Evolutionary conservation across 768 basidiomycete genomes (phyloP).

Genomic region (Antrodiella citrinella): DNA sequence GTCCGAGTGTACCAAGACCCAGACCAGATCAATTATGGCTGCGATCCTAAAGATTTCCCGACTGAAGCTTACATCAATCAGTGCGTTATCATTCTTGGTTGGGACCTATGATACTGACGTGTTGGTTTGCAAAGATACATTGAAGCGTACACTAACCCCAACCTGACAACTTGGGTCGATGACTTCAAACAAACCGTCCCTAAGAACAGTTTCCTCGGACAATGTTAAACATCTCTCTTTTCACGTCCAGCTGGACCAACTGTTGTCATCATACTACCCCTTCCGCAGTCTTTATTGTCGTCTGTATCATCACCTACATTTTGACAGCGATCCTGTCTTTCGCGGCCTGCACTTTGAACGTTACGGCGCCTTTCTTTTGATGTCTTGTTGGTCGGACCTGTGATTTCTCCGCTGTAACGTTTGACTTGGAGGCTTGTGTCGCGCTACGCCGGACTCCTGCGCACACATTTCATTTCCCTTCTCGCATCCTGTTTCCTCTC

Average conservation of each 20-base stretch:
- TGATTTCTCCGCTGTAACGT: background rate
- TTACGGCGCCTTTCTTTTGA: background rate
- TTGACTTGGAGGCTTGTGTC: background rate
- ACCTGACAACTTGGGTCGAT: slow-evolving; percentile 40
- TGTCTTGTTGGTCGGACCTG: too few relatives aligned
- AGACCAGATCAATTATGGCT: slow-evolving; percentile 45
- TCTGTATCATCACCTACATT: background rate
- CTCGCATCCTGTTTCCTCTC: background rate
- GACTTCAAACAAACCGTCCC: slow-evolving; percentile 42
- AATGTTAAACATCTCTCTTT: slow-evolving; percentile 26
- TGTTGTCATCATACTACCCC: background rate
- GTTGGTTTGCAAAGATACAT: slow-evolving; percentile 37
- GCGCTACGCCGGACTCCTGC: background rate
- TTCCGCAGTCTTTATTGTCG: background rate
- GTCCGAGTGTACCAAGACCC: slow-evolving; percentile 69
- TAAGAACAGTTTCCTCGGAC: slow-evolving; percentile 38
- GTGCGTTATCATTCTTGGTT: slow-evolving; percentile 28
- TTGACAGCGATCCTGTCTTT: background rate
- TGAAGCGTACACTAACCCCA: slow-evolving; percentile 68
- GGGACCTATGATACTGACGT: background rate
- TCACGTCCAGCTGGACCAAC: background rate
- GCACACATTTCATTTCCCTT: too few relatives aligned
- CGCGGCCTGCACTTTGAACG: background rate
- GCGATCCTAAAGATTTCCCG: slow-evolving; percentile 67
- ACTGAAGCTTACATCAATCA: slow-evolving; percentile 72